Evolutionary conservation across 192 early-diverging fungal genomes (phyloP), one percentile per base, ranked within the genome.

Genomic region (Entomortierella chlamydospora): DNA sequence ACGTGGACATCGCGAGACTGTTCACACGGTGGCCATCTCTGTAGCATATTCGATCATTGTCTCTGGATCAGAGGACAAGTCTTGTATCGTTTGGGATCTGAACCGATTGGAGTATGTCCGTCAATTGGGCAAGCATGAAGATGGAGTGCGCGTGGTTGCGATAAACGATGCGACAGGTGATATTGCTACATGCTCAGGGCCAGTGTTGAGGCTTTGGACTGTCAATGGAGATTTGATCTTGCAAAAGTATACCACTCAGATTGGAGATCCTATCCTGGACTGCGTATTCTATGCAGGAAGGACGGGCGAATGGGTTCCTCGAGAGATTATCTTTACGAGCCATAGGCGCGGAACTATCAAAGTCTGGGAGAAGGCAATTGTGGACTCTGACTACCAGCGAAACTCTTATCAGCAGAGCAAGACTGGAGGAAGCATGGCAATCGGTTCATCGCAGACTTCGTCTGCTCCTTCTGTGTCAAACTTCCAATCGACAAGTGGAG

Each of bases 91-190:
- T 10, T 91, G 90, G 90, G 90, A 91, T 72, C 64, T 91, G 45
- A 91, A 91, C 34, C 82, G 90, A 57, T 74, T 83, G 71, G 87
- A 84, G 29, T 91, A 89, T 66, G 88, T 91, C 29, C 81, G 87
- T n/a, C 84, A 86, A 20, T 55, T 91, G 1, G 62, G 64, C 20
- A 74, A 81, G n/a, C 86, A 90, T 50, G 86, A 90, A 50, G 73
- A 74, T 55, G 81, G 81, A 29, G 76, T 91, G 18, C 71, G 85
- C 0, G 62, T 87, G 34, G 83, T 88, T 23, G 63, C 80, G 1
- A 83, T 91, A 20, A 89, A 90, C 65, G 88, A 91, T 42, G 82
- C 84, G 1, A 90, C 89, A 77, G 90, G 90, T 20, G 89, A 91
- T 64, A 91, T 91, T 74, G 82, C 83, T 15, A 88, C 88, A 2